Conservation (phyloP, 768 basidiomycete genomes). For the Termitomyces sp. region DNA sequence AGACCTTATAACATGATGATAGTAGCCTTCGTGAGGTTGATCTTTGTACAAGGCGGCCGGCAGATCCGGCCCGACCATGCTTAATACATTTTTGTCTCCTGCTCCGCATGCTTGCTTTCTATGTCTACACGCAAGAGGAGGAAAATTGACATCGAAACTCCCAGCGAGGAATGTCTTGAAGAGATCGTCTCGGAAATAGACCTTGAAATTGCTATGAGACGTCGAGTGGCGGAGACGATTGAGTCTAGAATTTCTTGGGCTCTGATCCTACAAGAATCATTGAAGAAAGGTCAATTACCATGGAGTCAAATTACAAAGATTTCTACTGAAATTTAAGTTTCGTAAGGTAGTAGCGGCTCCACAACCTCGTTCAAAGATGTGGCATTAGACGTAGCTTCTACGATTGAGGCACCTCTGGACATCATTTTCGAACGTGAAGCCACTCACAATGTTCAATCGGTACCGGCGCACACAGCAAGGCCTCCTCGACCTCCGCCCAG, state of each 20-base stretch:
- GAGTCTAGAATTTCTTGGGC: conserved; percentile 48
- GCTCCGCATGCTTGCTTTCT: background rate
- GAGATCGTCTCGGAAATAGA: conserved; percentile 34
- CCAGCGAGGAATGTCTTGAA: conserved; percentile 2
- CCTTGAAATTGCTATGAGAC: conserved; percentile 40
- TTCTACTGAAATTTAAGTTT: background rate
- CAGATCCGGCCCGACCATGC: background rate
- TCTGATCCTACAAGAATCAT: conserved; percentile 30
- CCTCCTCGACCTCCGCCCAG: conserved; percentile 21
- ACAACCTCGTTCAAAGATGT: conserved; percentile 29
- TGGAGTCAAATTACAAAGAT: background rate
- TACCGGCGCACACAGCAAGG: conserved; percentile 13
- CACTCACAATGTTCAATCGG: conserved; percentile 17
- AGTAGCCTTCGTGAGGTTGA: too few species aligned
- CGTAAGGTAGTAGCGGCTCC: conserved; percentile 14
- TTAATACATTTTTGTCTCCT: background rate
- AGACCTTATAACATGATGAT: too few species aligned
- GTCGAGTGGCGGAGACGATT: conserved; percentile 33
- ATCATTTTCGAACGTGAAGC: conserved; percentile 29
- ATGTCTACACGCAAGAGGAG: conserved; percentile 16
- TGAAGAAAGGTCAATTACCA: conserved; percentile 24
- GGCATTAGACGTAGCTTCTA: conserved; percentile 35
- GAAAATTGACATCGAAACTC: conserved; percentile 9
- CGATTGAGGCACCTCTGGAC: conserved; percentile 34
- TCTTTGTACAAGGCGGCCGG: background rate